A percentile compares a stretch with the other conserved stretches of the same genome.
These are phyloP conservation scores for Trichoderma harzianum DNA, from an alignment of 2,329 filamentous ascomycete genomes.

Conservation along the genomic window DNA sequence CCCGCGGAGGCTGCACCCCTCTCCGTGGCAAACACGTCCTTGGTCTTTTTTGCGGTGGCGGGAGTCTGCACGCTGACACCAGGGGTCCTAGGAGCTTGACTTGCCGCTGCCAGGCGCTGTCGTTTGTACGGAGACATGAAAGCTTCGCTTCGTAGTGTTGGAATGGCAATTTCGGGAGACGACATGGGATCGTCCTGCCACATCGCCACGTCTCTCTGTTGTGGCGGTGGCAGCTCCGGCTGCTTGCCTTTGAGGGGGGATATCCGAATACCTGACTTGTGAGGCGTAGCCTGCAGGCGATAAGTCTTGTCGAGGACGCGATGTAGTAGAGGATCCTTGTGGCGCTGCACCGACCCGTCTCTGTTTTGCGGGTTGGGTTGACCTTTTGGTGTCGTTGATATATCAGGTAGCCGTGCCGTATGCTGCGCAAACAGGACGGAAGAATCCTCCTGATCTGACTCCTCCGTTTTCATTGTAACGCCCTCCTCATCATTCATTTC, in stretches of 20 bases:
- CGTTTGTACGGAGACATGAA: constrained; percentile 70
- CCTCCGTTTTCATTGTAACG: constrained; percentile 33
- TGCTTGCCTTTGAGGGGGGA: constrained; percentile 44
- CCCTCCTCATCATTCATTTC: constrained; percentile 55
- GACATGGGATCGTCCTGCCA: constrained; percentile 63
- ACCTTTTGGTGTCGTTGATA: constrained; percentile 57
- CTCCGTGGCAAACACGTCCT: constrained; percentile 45
- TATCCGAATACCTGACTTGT: constrained; percentile 50
- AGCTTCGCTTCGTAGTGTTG: constrained; percentile 78
- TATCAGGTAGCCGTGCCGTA: constrained; percentile 56
- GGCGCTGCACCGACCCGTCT: constrained; percentile 35
- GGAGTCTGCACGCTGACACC: constrained; percentile 86
- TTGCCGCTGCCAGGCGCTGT: constrained; percentile 42
- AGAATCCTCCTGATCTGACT: constrained; percentile 41
- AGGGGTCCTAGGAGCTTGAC: constrained; percentile 62
- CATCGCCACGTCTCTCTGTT: constrained; percentile 20
- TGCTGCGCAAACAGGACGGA: constrained; percentile 51
- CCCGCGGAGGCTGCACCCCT: constrained; percentile 23
- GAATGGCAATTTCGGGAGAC: constrained; percentile 74
- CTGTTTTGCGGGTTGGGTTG: constrained; percentile 27
- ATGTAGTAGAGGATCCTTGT: constrained; percentile 78
- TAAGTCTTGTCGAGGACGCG: constrained; percentile 95
- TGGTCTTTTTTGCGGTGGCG: constrained; percentile 44
- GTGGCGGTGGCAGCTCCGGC: neutral
- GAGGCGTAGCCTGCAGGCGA: constrained; percentile 86